Evolutionary conservation across 352 stramenopile genomes (phyloP).

Genomic region (Phytophthora pseudosyringae): DNA sequence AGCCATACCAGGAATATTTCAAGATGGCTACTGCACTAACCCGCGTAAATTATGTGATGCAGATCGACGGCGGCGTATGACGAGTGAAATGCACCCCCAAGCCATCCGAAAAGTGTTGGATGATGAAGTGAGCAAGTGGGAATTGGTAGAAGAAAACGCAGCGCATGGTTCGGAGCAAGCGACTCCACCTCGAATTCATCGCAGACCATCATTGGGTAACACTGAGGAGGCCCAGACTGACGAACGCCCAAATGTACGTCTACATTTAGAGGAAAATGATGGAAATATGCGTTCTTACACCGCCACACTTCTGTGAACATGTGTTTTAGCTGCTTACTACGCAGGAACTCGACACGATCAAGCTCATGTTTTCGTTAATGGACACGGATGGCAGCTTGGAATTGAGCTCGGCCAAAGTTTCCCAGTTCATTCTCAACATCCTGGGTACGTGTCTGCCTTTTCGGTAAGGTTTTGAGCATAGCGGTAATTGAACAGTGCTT

Average conservation of each 20-base stretch:
- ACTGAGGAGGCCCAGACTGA: slow-evolving; percentile 18
- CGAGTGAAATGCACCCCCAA: slow-evolving; percentile 82
- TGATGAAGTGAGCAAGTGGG: slow-evolving; percentile 73
- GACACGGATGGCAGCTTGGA: slow-evolving; percentile 79
- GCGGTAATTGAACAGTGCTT: not conserved
- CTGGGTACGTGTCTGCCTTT: slow-evolving; percentile 46
- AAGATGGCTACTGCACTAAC: not conserved
- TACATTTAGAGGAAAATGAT: not conserved
- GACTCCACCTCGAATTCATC: slow-evolving; percentile 25
- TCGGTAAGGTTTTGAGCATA: not conserved
- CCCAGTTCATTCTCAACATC: slow-evolving; percentile 78
- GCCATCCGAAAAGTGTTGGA: slow-evolving; percentile 71
- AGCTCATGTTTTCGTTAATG: slow-evolving; percentile 84
- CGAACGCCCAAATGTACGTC: slow-evolving; percentile 43
- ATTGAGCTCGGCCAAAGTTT: slow-evolving; percentile 59
- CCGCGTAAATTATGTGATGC: slow-evolving; percentile 1
- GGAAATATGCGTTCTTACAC: slow-evolving; percentile 4
- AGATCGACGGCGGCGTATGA: slow-evolving; percentile 57
- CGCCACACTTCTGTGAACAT: not conserved
- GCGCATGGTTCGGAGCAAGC: not conserved
- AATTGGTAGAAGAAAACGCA: slow-evolving; percentile 53
- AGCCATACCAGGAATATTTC: not conserved
- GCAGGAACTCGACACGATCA: slow-evolving; percentile 78
- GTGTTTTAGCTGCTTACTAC: slow-evolving; percentile 49
- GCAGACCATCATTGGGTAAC: slow-evolving; percentile 25